A percentile compares a stretch with the other conserved stretches of the same genome.
Conservation (phyloP, 306 rosid genomes). For the Castanea sativa region DNA sequence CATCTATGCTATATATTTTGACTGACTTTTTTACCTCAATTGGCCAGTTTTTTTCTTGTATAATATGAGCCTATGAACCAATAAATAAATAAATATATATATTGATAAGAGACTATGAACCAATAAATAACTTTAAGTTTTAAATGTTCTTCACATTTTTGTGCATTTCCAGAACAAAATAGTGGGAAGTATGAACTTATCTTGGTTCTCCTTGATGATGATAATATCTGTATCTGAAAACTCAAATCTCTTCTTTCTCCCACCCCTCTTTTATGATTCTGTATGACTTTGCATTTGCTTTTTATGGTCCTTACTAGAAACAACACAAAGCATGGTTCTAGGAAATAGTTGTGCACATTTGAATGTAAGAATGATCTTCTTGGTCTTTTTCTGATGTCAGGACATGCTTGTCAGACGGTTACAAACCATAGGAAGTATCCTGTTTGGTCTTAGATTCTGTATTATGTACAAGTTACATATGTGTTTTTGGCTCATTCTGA, state of each 20-base stretch:
- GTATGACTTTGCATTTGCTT: background rate
- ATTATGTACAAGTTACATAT: background rate
- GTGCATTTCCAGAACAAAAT: background rate
- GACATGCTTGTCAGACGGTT: no score
- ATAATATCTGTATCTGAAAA: slow-evolving; percentile 18
- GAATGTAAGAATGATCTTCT: background rate
- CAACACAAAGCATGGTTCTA: background rate
- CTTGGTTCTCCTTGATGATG: background rate
- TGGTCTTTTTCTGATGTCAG: no score
- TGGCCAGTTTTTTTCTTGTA: slow-evolving; percentile 20
- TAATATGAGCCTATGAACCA: slow-evolving; percentile 22
- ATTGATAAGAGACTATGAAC: background rate
- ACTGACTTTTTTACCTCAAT: slow-evolving; percentile 15
- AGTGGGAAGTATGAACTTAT: background rate
- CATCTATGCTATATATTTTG: slow-evolving; percentile 9
- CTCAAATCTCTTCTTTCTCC: background rate
- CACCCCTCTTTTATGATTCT: background rate
- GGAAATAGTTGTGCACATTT: background rate
- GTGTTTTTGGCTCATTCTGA: background rate
- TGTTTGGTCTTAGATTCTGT: no score
- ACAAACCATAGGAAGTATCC: no score
- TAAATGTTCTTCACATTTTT: slow-evolving; percentile 4
- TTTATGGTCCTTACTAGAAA: background rate
- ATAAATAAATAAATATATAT: no score
- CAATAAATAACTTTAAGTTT: slow-evolving; percentile 1